Evolutionary conservation across 1,284 basidiomycete genomes (phyloP).

Genomic region (Blastosporella zonata): DNA sequence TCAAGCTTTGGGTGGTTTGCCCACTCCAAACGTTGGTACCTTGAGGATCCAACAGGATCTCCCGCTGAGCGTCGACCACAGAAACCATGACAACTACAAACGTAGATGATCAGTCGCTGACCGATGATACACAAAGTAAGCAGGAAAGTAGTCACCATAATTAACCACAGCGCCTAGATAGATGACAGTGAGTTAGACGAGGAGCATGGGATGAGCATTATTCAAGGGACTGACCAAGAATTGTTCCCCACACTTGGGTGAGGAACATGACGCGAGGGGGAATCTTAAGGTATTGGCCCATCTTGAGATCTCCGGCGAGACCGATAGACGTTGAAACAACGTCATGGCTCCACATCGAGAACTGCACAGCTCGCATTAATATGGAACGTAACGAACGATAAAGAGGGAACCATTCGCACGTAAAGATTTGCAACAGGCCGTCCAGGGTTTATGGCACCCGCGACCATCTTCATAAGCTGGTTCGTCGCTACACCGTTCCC

Average conservation of each 20-base stretch:
- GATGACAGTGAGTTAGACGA: not conserved
- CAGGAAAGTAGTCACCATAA: slow-evolving; percentile 26
- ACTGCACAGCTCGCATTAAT: slow-evolving; percentile 32
- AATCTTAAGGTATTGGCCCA: slow-evolving; percentile 77
- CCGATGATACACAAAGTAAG: not conserved
- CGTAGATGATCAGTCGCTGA: not conserved
- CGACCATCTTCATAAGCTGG: slow-evolving; percentile 67
- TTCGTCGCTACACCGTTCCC: slow-evolving; percentile 58
- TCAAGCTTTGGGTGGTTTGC: slow-evolving; percentile 47
- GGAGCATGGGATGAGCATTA: not conserved
- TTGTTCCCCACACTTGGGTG: slow-evolving; percentile 64
- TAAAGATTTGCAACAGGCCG: slow-evolving; percentile 67
- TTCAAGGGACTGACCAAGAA: slow-evolving; percentile 40
- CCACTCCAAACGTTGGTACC: slow-evolving; percentile 64
- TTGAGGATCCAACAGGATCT: slow-evolving; percentile 46
- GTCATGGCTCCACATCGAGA: slow-evolving; percentile 65
- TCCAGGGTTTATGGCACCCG: slow-evolving; percentile 59
- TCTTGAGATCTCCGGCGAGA: slow-evolving; percentile 60
- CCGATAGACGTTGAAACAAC: slow-evolving; percentile 50
- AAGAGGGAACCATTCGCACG: slow-evolving; percentile 30
- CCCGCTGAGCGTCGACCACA: slow-evolving; percentile 49
- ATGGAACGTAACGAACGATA: not conserved
- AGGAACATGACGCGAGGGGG: slow-evolving; percentile 70
- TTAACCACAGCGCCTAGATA: slow-evolving; percentile 37
- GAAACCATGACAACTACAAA: slow-evolving; percentile 56